These are phyloP conservation scores for Madurella fahalii DNA, from an alignment of 2,329 filamentous ascomycete genomes.

Conservation along the genomic window DNA sequence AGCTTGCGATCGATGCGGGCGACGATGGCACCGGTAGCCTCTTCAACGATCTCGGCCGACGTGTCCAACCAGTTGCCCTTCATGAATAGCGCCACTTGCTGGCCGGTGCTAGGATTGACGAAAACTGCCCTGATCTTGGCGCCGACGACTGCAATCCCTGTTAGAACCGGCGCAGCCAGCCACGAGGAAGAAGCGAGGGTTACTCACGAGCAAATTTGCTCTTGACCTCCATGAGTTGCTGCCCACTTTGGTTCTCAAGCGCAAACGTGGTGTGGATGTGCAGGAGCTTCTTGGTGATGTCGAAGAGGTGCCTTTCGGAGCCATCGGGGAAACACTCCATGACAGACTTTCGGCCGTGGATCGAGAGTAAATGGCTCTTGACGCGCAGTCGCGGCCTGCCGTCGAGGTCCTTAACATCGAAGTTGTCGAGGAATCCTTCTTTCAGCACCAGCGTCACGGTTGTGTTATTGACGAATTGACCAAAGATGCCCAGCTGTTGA, in stretches of 20 bases:
- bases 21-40: conserved; percentile 46
- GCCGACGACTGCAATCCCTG: conserved; percentile 40
- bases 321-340: too few species aligned
- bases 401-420: conserved; percentile 54
- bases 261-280: conserved; percentile 50
- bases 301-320: conserved; percentile 51
- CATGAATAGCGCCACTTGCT: conserved; percentile 48
- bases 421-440: conserved; percentile 59
- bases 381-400: conserved; percentile 53
- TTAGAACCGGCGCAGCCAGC: not conserved
- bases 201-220: conserved; percentile 49
- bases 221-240: conserved; percentile 53
- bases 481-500: conserved; percentile 39
- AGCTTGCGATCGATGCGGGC: conserved; percentile 57
- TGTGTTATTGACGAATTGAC: conserved; percentile 34
- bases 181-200: not conserved
- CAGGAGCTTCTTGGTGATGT: conserved; percentile 51
- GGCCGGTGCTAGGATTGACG: conserved; percentile 38
- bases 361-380: conserved; percentile 50
- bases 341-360: conserved; percentile 55
- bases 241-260: conserved; percentile 41
- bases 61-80: conserved; percentile 59
- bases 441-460: conserved; percentile 52
- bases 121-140: conserved; percentile 57
- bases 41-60: conserved; percentile 53